Evolutionary conservation across 2,329 filamentous ascomycete species (phyloP), one percentile per base, ranked within the genome.

Genomic region (Aureobasidium melanogenum): DNA sequence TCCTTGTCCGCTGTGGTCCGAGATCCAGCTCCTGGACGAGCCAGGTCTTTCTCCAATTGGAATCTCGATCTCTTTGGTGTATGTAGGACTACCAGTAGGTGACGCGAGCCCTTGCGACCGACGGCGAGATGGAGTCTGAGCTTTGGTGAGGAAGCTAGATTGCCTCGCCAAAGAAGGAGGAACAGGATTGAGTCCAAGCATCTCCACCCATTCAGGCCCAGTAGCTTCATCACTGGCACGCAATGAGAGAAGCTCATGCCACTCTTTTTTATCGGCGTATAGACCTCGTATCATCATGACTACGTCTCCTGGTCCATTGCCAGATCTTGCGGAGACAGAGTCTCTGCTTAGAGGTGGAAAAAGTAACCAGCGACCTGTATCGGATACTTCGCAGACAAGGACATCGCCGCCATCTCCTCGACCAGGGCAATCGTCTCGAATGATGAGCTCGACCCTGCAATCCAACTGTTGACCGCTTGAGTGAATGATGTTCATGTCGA

Each of bases 381-480:
- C 82, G 47, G 91, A 91, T n/a, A 91, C 85, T 73, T 97, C 92
- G 66, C 93, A 92, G 61, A 99, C 88, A 24, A 99, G 82, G n/a
- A 99, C 72, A 72, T 99, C 94, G 7, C 93, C 91, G 52, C 83
- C 78, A 64, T 87, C 83, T 3, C 83, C 82, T 38, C 82, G 80
- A 52, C 84, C 82, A n/a, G 82, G 79, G 26, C 85, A 80, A 67
- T 90, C 90, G 70, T 97, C 93, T 69, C 94, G 85, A 65, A 93
- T 83, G 15, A 97, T 81, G 32, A 99, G 72, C 72, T 99, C 94
- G 17, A 96, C 84, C 67, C 89, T 88, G 70, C 94, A 97, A 68
- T 91, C 90, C 47, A 99, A 81, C 63, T 91, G 82, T 71, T 97
- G 93, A 1, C 93, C 92, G 69, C 84, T 96, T 1, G 93, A 96